Evolutionary conservation across 202 grass and related monocot species (phyloP), one percentile per base, ranked within the genome.

Genomic region (Schoenoplectus tabernaemontani): DNA sequence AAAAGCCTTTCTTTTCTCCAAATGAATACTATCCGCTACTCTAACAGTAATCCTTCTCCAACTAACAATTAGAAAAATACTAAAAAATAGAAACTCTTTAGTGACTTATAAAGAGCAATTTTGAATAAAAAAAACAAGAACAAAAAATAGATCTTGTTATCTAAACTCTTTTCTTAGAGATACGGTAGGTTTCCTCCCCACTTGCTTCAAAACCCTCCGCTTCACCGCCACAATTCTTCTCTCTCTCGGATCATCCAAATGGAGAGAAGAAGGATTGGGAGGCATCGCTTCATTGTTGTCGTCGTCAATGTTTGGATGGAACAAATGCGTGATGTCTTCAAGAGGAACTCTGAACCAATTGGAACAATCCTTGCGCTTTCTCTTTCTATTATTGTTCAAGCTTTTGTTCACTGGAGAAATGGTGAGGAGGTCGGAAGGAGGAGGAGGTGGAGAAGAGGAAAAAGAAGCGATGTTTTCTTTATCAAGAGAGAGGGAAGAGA

Each of bases 271-370:
- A 78, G 12, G 12, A 33, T 5, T 28, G 9, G 9, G 20, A 15
- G 24, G 10, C 33, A 1, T 37, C 77, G 48, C 70, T 34, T 51
- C 46, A 9, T 15, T 34, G 10, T 15, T n/a, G 16, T 34, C 12
- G 41, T 50, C 48, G 17, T 4, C 2, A 51, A 51, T 51, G 41
- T 80, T 22, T 10, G 37, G 77, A 63, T 80, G 57, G 41, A 64
- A 80, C 58, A 80, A 50, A 65, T 80, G 77, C 1, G 77, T 80
- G 77, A 80, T 80, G 11, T 80, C 77, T 34, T 80, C 77, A 33
- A 80, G 59, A 0, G 77, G 77, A 30, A 80, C 7, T 64, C 59
- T 63, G 3, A 46, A 3, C 37, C 59, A 50, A 19, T 43, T 43
- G 1, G 41, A 12, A n/a, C 26, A 63, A 30, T 30, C 28, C 59